Evolutionary conservation across 2,329 filamentous ascomycete species (phyloP), one percentile per base, ranked within the genome.

Genomic region (Tolypocladium tundrense): DNA sequence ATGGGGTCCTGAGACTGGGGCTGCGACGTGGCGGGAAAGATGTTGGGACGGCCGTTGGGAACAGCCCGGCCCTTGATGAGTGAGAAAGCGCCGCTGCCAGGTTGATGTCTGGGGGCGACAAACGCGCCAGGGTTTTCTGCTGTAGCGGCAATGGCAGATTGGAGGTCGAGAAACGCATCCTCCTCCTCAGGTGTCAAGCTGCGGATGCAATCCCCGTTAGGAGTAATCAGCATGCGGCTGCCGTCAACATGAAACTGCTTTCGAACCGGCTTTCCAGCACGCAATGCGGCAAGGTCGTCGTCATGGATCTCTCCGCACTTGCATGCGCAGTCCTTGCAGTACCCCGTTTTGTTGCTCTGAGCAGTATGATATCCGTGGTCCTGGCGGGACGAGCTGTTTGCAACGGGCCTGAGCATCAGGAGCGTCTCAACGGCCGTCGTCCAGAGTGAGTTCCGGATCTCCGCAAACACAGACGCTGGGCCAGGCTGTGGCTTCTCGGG

Each of bases 151-250:
- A 90, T 73, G 8, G 74, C 73, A 53, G 78, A 75, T 69, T 93
- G 90, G 6, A 93, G 78, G 55, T 83, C 78, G 13, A 93, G 75
- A 63, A 88, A 92, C 5, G 81, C 80, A 40, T 86, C 77, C 67
- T 92, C 88, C 61, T 92, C 85, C 48, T 87, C 83, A 4, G 79
- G 73, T 1, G 79, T 85, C 57, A 94, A 73, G 59, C 88, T 87
- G 62, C 87, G 85, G n/a, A 93, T 77, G 67, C 88, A 89, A 61
- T 90, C 86, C 13, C 89, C 88, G 60, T 88, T 85, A 0, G 88
- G 87, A 0, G 88, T 91, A 56, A 92, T 83, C 63, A 92, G 79
- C 61, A 88, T 84, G 33, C 87, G 80, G 68, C 81, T 79, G 57
- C 84, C 85, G 60, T 88, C 85, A 2, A 84, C 75, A 54, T 73